Conservation (phyloP, 225 moss, liverwort and hornwort genomes). For the Physcomitrellopsis africana region DNA sequence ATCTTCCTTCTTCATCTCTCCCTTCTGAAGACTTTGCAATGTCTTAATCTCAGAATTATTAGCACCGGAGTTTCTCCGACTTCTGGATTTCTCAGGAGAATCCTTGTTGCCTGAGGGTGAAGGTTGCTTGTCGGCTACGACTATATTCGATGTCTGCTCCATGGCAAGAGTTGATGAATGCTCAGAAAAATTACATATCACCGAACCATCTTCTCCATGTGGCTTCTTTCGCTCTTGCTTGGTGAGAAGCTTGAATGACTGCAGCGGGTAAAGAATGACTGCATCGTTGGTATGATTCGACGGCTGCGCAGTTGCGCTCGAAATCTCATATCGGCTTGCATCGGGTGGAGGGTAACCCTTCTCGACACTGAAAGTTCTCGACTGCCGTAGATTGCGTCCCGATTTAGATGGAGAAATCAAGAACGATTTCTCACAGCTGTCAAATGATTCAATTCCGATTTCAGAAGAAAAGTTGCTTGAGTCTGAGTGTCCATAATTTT, state of each 20-base stretch:
- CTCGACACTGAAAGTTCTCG: conserved; percentile 22
- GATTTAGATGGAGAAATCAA: conserved; percentile 13
- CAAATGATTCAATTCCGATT: conserved; percentile 5
- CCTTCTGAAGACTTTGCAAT: neutral
- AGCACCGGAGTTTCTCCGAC: neutral
- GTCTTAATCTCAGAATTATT: neutral
- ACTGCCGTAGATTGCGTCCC: conserved; percentile 42
- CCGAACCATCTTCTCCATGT: neutral
- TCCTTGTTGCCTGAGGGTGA: neutral
- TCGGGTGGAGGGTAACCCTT: conserved; percentile 44
- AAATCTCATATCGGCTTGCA: conserved; percentile 35
- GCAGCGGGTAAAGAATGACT: conserved; percentile 47
- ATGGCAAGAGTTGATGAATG: no score
- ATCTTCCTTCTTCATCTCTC: neutral
- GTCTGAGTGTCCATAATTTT: neutral
- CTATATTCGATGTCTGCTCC: neutral
- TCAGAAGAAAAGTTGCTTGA: conserved; percentile 18
- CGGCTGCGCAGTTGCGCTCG: no score
- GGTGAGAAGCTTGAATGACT: conserved; percentile 33
- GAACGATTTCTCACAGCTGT: neutral
- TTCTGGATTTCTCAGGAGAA: neutral
- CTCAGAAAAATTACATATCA: neutral
- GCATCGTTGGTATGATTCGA: neutral
- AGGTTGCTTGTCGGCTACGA: conserved; percentile 24
- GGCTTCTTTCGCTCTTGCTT: conserved; percentile 28